Percentiles rank a stretch among this genome's conserved stretches.
These are phyloP conservation scores for Magnusiomyces suaveolens DNA, from an alignment of 1,139 yeast genomes.

Conservation along the genomic window DNA sequence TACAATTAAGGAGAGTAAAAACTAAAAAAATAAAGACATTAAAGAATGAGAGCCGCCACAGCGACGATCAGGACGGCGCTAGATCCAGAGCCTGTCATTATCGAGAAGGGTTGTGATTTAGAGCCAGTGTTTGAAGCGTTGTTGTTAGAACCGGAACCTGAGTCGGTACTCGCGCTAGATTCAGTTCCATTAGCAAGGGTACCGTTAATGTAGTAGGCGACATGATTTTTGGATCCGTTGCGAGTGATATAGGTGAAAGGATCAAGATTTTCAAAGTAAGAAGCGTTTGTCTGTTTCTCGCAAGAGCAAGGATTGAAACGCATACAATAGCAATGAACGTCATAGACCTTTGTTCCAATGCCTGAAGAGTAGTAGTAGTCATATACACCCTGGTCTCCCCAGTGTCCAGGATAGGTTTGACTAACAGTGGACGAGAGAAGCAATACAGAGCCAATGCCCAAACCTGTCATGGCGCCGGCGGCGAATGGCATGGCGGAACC, in stretches of 20 bases:
- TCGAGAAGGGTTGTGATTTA: neutral
- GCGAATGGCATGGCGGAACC: conserved; percentile 20
- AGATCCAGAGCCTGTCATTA: conserved; percentile 1
- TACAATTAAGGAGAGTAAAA: neutral
- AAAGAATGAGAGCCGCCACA: conserved; percentile 5
- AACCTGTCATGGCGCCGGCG: conserved; percentile 21
- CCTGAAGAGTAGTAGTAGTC: conserved; percentile 19
- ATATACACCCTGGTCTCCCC: conserved; percentile 21
- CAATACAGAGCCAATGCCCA: conserved; percentile 17
- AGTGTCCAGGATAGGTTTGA: conserved; percentile 20
- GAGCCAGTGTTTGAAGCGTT: neutral
- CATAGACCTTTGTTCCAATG: conserved; percentile 19
- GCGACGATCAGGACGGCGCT: conserved; percentile 1
- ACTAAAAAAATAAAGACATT: neutral
- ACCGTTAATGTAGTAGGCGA: conserved; percentile 19
- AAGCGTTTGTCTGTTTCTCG: conserved; percentile 15
- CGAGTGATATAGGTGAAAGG: conserved; percentile 10
- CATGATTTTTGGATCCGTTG: conserved; percentile 5
- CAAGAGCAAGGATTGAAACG: conserved; percentile 22
- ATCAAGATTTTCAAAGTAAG: conserved; percentile 19
- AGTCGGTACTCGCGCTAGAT: neutral
- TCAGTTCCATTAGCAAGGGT: conserved; percentile 16
- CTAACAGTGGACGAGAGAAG: conserved; percentile 10
- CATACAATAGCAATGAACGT: conserved; percentile 22
- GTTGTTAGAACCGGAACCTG: neutral